Evolutionary conservation across 1,284 basidiomycete species (phyloP).

Genomic region (Rhodotorula mucilaginosa): DNA sequence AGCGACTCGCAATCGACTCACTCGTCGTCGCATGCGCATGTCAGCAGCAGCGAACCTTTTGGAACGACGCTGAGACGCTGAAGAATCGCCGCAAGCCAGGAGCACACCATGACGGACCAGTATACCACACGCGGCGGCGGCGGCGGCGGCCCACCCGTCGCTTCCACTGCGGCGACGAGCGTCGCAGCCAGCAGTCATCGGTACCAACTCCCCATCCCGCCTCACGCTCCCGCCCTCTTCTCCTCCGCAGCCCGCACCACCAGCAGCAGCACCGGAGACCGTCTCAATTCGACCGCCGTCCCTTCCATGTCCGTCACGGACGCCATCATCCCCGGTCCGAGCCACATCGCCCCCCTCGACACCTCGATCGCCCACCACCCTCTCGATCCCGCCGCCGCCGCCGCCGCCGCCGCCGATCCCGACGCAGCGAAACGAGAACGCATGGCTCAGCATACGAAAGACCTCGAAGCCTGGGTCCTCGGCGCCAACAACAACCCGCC

Average conservation of each 20-base stretch:
- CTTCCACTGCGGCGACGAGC: too few relatives aligned
- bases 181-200: background rate
- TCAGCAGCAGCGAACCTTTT: background rate
- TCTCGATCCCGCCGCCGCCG: too few relatives aligned
- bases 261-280: background rate
- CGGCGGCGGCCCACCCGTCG: background rate
- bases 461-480: conserved; percentile 22
- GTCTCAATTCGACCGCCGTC: background rate
- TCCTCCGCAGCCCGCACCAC: background rate
- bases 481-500: background rate
- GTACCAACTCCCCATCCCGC: background rate
- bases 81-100: too few relatives aligned
- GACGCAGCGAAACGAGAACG: conserved; percentile 12
- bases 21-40: background rate
- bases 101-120: background rate
- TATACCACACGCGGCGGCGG: too few relatives aligned
- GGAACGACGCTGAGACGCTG: too few relatives aligned
- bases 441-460: conserved; percentile 20
- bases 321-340: background rate
- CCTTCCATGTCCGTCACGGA: background rate
- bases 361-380: background rate
- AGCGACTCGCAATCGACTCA: too few relatives aligned
- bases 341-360: background rate
- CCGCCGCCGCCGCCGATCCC: background rate
- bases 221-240: background rate